A percentile compares a stretch with the other conserved stretches of the same genome.
These are phyloP conservation scores for Boletus reticulatus DNA, from an alignment of 768 basidiomycete species.

Conservation along the genomic window DNA sequence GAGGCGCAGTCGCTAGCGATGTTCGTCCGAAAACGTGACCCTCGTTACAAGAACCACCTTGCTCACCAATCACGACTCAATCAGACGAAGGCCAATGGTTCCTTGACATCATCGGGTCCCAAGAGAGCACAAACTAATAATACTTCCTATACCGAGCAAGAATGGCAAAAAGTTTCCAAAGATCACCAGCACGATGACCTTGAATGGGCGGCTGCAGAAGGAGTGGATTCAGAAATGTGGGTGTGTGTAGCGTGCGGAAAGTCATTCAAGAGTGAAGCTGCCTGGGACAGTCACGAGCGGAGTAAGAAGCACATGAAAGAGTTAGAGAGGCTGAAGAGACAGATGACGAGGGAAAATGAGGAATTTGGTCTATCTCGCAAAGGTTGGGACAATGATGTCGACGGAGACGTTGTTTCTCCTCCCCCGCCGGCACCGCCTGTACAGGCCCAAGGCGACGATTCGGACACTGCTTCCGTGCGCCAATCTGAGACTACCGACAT, in stretches of 20 bases:
- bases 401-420: slow-evolving; percentile 1
- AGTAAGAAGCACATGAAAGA: slow-evolving; percentile 93
- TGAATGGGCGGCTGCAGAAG: slow-evolving; percentile 74
- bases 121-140: slow-evolving; percentile 24
- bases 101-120: slow-evolving; percentile 29
- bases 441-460: slow-evolving; percentile 1
- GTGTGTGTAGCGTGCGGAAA: slow-evolving; percentile 96
- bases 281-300: slow-evolving; percentile 95
- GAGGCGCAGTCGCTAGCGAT: slow-evolving; percentile 59
- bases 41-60: slow-evolving; percentile 72
- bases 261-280: slow-evolving; percentile 85
- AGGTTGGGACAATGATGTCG: slow-evolving; percentile 22
- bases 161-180: slow-evolving; percentile 75
- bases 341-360: slow-evolving; percentile 76
- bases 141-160: slow-evolving; percentile 72
- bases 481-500: not conserved
- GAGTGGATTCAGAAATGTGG: slow-evolving; percentile 75
- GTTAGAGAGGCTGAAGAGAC: slow-evolving; percentile 69
- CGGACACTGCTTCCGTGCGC: not conserved
- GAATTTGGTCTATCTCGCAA: slow-evolving; percentile 52
- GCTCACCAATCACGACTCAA: slow-evolving; percentile 44
- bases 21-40: slow-evolving; percentile 85
- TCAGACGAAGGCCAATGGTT: slow-evolving; percentile 23
- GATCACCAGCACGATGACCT: slow-evolving; percentile 45
- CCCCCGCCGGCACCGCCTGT: slow-evolving; percentile 16